Evolutionary conservation across 257 asterid species (phyloP).

Genomic region (Phtheirospermum japonicum): DNA sequence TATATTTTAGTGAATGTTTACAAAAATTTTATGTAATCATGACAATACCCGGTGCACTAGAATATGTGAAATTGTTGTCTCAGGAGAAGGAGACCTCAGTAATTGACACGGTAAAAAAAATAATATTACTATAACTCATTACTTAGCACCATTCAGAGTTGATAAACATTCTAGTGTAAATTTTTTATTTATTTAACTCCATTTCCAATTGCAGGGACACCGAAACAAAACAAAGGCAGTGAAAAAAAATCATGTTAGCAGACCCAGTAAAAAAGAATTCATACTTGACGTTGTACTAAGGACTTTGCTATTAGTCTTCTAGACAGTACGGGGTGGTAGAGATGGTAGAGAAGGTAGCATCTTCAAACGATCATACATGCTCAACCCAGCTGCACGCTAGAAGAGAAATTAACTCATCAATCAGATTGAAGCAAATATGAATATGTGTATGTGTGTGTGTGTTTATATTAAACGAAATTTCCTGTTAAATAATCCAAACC

Average conservation of each 20-base stretch:
- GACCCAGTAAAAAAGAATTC: conserved; percentile 28
- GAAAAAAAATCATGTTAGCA: background rate
- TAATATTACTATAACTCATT: too few species aligned
- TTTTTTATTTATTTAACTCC: background rate
- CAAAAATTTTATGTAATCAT: conserved; percentile 4
- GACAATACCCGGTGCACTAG: conserved; percentile 86
- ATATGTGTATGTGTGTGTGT: background rate
- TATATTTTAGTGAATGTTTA: conserved; percentile 1
- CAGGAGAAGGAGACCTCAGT: conserved; percentile 78
- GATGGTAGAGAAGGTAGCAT: conserved; percentile 56
- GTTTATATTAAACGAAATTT: too few species aligned
- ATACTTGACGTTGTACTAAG: conserved; percentile 50
- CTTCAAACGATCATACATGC: conserved; percentile 72
- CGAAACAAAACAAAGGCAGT: conserved; percentile 13
- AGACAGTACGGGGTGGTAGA: conserved; percentile 44
- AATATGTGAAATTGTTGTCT: conserved; percentile 67
- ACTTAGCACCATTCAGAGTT: background rate
- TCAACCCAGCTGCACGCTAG: conserved; percentile 89
- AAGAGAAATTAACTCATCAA: conserved; percentile 29
- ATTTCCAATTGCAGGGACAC: background rate
- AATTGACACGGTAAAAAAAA: too few species aligned
- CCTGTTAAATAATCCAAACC: too few species aligned
- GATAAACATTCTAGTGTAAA: background rate
- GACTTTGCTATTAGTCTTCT: conserved; percentile 56
- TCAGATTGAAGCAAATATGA: conserved; percentile 16